phyloP scores from a whole-genome alignment of 495 filamentous ascomycete genomes.

The Podospora fimiseda region DNA sequence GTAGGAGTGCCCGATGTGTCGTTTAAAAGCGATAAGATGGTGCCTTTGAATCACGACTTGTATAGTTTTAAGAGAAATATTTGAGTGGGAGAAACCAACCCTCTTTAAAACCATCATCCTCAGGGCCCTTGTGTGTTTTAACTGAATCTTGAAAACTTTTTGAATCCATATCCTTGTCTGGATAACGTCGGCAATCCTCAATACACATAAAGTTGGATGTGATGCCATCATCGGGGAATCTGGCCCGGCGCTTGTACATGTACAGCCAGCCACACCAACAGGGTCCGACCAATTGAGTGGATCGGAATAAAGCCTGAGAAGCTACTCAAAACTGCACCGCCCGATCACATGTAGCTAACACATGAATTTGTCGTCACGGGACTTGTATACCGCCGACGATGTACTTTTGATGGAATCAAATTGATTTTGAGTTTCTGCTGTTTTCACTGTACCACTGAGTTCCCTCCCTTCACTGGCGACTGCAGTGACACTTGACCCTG shows the following conservation, averaged over 20 bases:
- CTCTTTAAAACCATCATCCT: too few species aligned
- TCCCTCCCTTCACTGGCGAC: background rate
- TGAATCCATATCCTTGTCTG: background rate
- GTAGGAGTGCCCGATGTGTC: conserved; percentile 10
- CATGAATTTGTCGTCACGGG: background rate
- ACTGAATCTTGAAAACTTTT: too few species aligned
- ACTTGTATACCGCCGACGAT: background rate
- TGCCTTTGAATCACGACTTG: background rate
- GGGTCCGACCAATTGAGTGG: background rate
- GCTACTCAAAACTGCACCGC: background rate
- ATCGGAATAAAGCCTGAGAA: background rate
- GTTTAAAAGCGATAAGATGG: background rate
- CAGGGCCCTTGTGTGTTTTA: too few species aligned
- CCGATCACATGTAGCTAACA: background rate
- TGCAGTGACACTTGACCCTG: background rate
- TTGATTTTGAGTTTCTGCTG: background rate
- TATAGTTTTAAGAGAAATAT: background rate
- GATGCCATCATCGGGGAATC: background rate
- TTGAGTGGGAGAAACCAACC: too few species aligned
- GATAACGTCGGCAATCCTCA: background rate
- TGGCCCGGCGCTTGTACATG: background rate
- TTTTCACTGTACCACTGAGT: background rate
- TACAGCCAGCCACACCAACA: background rate
- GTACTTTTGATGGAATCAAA: background rate
- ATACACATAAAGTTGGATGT: background rate